These are phyloP conservation scores for Boletus subcaerulescens DNA, from an alignment of 768 basidiomycete genomes.

Conservation along the genomic window DNA sequence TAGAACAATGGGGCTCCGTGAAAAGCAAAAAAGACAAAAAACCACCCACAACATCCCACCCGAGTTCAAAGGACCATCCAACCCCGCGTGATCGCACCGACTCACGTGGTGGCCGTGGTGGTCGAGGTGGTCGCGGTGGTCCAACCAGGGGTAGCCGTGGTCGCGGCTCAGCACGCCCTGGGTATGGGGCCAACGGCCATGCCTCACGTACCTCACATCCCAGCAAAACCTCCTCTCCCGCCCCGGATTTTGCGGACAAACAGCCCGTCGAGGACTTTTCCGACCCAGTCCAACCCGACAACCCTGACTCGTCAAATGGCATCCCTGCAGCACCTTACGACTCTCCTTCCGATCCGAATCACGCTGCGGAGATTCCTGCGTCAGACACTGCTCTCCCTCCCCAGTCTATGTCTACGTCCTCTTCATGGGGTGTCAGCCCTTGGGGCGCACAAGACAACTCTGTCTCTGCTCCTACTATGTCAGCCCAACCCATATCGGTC, in stretches of 20 bases:
- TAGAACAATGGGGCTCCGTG: conserved; percentile 80
- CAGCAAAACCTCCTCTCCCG: conserved; percentile 28
- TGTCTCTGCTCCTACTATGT: conserved; percentile 21
- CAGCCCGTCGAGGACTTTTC: conserved; percentile 15
- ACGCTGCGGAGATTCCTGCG: conserved; percentile 9
- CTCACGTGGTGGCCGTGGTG: conserved; percentile 59
- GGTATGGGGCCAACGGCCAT: conserved; percentile 33
- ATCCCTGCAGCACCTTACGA: conserved; percentile 11
- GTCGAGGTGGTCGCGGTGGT: conserved; percentile 58
- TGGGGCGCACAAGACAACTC: conserved; percentile 38
- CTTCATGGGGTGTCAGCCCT: conserved; percentile 33
- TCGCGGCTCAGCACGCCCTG: conserved; percentile 40
- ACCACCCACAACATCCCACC: conserved; percentile 36
- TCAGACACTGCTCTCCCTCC: conserved; percentile 8
- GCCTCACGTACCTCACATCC: conserved; percentile 23
- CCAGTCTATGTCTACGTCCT: conserved; percentile 30
- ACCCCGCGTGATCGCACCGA: conserved; percentile 33
- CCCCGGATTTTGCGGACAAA: conserved; percentile 35
- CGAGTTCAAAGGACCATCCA: conserved; percentile 46
- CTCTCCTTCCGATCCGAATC: conserved; percentile 8
- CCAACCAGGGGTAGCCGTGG: conserved; percentile 47
- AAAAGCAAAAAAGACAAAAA: conserved; percentile 90
- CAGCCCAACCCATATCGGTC: conserved; percentile 12
- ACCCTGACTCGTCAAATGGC: conserved; percentile 17
- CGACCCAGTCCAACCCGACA: conserved; percentile 15